Evolutionary conservation across 352 stramenopile genomes (phyloP), one percentile per base, ranked within the genome.

Genomic region (Globisporangium viniferum): DNA sequence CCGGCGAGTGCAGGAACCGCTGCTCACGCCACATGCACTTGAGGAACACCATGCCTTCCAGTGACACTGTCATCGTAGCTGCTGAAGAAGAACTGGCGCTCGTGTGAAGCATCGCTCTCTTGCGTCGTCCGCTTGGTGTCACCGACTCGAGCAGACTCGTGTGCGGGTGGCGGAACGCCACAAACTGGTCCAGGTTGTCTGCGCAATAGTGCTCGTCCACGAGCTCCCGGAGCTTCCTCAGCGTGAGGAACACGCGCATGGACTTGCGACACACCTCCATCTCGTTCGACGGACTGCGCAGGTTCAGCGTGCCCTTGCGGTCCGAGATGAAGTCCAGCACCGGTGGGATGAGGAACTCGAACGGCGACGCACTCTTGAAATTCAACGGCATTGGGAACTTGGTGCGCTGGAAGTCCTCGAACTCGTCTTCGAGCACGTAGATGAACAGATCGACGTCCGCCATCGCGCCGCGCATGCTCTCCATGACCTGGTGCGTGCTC

Each of bases 391-490:
- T 67, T 0, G 86, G 86, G 46, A 94, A 94, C 31, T 51, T 29
- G 6, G 73, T 71, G 36, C 69, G 70, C 58, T 86, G 64, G 62
- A 92, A 92, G 5, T 66, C 72, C 22, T 69, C 62, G 15, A 84
- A 83, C 58, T 92, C 86, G 35, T 89, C 88, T 72, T 94, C 86
- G 20, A 94, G 62, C 49, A 92, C 82, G 71, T 91, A 92, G 66
- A 94, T 79, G 48, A 94, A 94, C 20, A 92, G 62, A 63, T 93
- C 86, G 5, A 92, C 78, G 72, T 93, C 86, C 15, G 83, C 72
- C 86, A 93, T 92, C 0, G 78, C 73, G 24, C 86, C 86, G n/a
- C 82, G 81, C 82, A 93, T 93, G 69, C 83, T 93, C 60, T 90
- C 81, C 86, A 93, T 93, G 14, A 93, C 86, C 29, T 88, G 64